Base-by-base conservation (phyloP, 2,329 filamentous ascomycete genomes). In the Colletotrichum tropicicola region DNA sequence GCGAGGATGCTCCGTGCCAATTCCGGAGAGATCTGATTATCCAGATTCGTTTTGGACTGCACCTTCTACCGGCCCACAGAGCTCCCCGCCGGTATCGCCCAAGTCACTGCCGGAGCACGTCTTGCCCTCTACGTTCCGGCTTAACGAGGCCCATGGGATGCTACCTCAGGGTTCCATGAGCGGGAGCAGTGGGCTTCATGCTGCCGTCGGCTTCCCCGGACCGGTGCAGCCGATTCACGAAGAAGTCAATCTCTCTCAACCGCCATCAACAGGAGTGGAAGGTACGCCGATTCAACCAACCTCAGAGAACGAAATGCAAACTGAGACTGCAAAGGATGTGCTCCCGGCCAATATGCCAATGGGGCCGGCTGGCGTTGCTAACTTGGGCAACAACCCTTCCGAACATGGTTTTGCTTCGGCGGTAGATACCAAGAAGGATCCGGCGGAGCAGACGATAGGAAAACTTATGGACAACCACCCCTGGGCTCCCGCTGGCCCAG, bases 71-170 rank as follows among this genome's bases (percentile, higher is more conserved):
- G 69, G 73, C 48, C 68, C 70, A 6, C 62, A 66, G 5, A 71
- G 70, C 53, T 74, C 78, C 8, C 75, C 76, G 5, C 73, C 74
- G 8, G 70, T 80, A 6, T 80, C 78, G 6, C 78, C 77, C 6
- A 79, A 74, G 52, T 73, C 77, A 5, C 27, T 67, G 12, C 68
- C 66, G 15, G 59, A 56, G 32, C 61, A 58, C 5, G 25, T 62
- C 4, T 21, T 35, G 5, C 59, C 58, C 9, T 48, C 55, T 1
- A 49, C 51, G 39, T 49, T 65, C 25, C 44, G 39, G 8, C 17
- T 59, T 6, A 60, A 55, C 25, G n/a, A 49, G 23, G n/a, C 13
- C 12, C 23, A 23, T 6, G 35, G n/a, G 13, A 9, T 27, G 25
- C n/a, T 44, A 41, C 21, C 25, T 32, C 32, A 13, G 3, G 32